Conservation (phyloP, 345 rosid genomes). For the Eucalyptus cloeziana region DNA sequence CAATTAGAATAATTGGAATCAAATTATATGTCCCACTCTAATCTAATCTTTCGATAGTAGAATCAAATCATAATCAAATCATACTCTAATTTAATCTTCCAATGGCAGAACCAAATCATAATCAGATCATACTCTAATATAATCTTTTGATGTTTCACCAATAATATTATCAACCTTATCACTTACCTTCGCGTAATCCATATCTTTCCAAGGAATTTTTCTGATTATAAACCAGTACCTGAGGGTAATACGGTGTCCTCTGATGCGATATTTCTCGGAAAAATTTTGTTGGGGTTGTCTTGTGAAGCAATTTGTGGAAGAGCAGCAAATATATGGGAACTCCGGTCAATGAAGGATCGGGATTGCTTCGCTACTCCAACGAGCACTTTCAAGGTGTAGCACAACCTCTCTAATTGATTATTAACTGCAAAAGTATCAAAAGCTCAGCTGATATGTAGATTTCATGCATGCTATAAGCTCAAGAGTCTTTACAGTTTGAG, state of each 20-base stretch:
- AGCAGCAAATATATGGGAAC: constrained; percentile 5
- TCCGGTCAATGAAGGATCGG: neutral
- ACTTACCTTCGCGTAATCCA: neutral
- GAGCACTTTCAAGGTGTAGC: constrained; percentile 12
- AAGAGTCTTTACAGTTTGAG: neutral
- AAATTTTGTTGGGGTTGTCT: neutral
- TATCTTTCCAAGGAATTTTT: neutral
- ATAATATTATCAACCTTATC: no score
- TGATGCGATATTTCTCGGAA: neutral
- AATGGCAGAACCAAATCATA: no score
- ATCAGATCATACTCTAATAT: no score
- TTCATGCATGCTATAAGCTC: neutral
- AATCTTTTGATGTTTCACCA: no score
- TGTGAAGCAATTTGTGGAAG: constrained; percentile 13
- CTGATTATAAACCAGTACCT: neutral
- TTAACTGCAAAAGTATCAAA: constrained; percentile 1
- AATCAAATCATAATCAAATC: no score
- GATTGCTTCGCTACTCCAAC: constrained; percentile 9
- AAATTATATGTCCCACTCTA: no score
- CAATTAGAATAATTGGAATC: no score
- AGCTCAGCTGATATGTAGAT: neutral
- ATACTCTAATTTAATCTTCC: no score
- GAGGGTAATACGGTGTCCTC: neutral
- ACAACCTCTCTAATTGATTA: constrained; percentile 1
- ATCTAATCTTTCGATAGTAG: no score